Base-by-base conservation (phyloP, 1,139 yeast genomes). In the Barnettozyma hawaiiensis region DNA sequence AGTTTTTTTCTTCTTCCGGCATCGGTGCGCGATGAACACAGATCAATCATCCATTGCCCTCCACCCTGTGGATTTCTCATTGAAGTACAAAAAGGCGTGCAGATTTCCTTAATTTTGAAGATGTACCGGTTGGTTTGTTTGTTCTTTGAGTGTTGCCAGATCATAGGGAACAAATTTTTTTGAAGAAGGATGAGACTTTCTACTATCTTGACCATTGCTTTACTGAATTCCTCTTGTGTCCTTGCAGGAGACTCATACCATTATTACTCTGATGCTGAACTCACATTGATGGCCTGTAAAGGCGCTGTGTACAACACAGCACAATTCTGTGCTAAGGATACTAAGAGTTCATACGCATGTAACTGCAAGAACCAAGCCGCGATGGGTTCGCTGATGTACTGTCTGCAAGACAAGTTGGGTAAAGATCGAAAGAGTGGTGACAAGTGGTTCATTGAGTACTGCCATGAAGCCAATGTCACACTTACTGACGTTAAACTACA, bases 401-500 rank as follows among this genome's bases (percentile, higher is more conserved):
- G 65, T 51, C 50, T 57, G 16, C 57, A 50, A 36, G 47, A 48
- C 19, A 40, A 50, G 15, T 31, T 51, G 7, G 47, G 41, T 8
- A 34, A 40, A 11, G 35, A 51, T 22, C 39, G 40, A 23, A 32
- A 38, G 2, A 31, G 37, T 7, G 51, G 43, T 21, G 54, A 50
- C 31, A 21, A 46, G 2, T 28, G 32, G 10, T 50, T 58, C 21
- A 48, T 48, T 23, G 40, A 48, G 2, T 49, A 49, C 37, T 55
- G 61, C 37, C 23, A 42, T 7, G 35, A 24, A 2, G 39, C 23
- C 2, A 53, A 58, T 20, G 47, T 48, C 3, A 45, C 41, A 1
- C 35, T 71, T 7, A 64, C 74, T 1, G 39, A 47, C 15, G 61
- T 59, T 0, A 55, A 59, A 5, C 58, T 76, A 34, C 49, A 57